Conservation (phyloP, 768 basidiomycete species). For the Lyophyllum atratum region DNA sequence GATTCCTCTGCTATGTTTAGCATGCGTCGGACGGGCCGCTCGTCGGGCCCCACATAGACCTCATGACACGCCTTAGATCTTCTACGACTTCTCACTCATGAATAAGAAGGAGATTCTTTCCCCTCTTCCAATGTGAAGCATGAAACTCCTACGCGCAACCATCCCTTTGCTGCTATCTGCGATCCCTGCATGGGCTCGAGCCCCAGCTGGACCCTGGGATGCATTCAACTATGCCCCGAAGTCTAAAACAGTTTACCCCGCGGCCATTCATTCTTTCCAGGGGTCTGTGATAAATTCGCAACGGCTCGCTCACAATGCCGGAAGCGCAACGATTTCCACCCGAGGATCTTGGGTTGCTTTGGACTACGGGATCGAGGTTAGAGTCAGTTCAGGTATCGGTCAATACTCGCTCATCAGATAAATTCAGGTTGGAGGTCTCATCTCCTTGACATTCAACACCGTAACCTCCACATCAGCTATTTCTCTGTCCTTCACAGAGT, state of each 20-base stretch:
- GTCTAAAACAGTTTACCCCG: conserved; percentile 47
- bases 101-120: background rate
- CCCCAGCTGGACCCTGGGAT: conserved; percentile 55
- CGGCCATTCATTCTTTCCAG: conserved; percentile 35
- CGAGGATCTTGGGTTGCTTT: conserved; percentile 50
- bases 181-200: conserved; percentile 18
- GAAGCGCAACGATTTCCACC: conserved; percentile 38
- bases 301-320: conserved; percentile 34
- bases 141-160: background rate
- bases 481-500: conserved; percentile 60
- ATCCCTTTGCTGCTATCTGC: background rate
- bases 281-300: conserved; percentile 37
- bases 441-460: conserved; percentile 46
- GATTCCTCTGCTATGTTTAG: background rate
- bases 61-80: background rate
- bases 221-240: conserved; percentile 51
- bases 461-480: conserved; percentile 34
- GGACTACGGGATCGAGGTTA: conserved; percentile 57
- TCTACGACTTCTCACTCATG: background rate
- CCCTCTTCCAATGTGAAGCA: background rate
- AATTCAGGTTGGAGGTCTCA: conserved; percentile 53
- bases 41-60: background rate
- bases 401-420: background rate
- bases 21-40: conserved; percentile 2
- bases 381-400: background rate